Percentiles rank a stretch among this genome's conserved stretches.
Evolutionary conservation across 2,329 filamentous ascomycete genomes (phyloP).

Genomic region (Graphium sp.): DNA sequence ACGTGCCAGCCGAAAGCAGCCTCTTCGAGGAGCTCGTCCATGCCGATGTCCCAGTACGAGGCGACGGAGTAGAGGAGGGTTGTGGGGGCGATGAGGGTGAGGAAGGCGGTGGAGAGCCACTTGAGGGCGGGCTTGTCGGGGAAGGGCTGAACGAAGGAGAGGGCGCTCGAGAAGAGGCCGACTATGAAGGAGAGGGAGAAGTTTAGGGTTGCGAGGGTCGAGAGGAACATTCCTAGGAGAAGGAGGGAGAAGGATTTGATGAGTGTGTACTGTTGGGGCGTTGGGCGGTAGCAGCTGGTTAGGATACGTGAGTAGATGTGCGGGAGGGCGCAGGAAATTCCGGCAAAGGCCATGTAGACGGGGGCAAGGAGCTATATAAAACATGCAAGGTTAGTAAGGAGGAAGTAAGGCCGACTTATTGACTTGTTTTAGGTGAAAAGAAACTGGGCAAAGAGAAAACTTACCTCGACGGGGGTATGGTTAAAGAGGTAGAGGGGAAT

Average conservation of each 20-base stretch:
- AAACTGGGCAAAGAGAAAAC: constrained; percentile 14
- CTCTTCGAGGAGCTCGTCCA: constrained; percentile 47
- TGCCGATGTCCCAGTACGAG: constrained; percentile 16
- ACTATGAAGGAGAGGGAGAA: constrained; percentile 81
- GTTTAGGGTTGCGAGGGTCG: constrained; percentile 85
- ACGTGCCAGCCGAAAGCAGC: constrained; percentile 81
- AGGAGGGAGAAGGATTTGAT: constrained; percentile 88
- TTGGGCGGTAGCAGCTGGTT: constrained; percentile 31
- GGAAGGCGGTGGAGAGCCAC: constrained; percentile 26
- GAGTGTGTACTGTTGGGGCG: constrained; percentile 55
- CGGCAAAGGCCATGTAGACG: constrained; percentile 40
- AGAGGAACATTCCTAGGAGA: constrained; percentile 78
- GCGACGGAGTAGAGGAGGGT: constrained; percentile 33
- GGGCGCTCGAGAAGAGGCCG: constrained; percentile 59
- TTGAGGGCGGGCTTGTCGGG: constrained; percentile 18
- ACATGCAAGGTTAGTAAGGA: constrained; percentile 1
- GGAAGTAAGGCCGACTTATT: neutral
- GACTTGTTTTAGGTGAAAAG: neutral
- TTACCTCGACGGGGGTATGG: constrained; percentile 47
- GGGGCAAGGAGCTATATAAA: constrained; percentile 40
- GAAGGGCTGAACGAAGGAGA: constrained; percentile 49
- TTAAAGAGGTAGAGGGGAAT: constrained; percentile 82
- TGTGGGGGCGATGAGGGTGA: constrained; percentile 46
- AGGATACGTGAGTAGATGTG: constrained; percentile 37
- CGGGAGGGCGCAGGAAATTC: constrained; percentile 38